These are phyloP conservation scores for Sporothrix globosa DNA, from an alignment of 2,329 filamentous ascomycete genomes.

Conservation along the genomic window DNA sequence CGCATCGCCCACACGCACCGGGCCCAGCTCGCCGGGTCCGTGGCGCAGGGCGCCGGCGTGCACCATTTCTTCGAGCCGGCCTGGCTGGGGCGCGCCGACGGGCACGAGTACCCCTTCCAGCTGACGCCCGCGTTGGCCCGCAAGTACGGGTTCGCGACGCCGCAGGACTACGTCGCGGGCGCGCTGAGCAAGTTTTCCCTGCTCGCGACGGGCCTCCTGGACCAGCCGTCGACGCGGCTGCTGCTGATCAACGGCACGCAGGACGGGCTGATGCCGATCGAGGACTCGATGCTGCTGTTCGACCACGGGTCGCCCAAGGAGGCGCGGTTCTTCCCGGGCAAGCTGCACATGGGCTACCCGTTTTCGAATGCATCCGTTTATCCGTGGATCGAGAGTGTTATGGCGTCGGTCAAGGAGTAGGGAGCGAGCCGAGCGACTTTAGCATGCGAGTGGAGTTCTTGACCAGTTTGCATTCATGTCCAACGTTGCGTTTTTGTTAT, in stretches of 20 bases:
- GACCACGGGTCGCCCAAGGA: slow-evolving; percentile 69
- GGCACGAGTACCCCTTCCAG: slow-evolving; percentile 68
- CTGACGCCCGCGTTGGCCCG: slow-evolving; percentile 59
- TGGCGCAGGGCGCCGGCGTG: slow-evolving; percentile 66
- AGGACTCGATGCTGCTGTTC: slow-evolving; percentile 66
- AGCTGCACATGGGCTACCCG: slow-evolving; percentile 71
- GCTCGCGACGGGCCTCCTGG: slow-evolving; percentile 60
- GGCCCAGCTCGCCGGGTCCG: slow-evolving; percentile 54
- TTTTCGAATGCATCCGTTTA: slow-evolving; percentile 60
- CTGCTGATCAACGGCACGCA: slow-evolving; percentile 65
- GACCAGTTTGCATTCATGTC: not conserved
- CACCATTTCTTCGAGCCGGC: slow-evolving; percentile 63
- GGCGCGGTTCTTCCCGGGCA: slow-evolving; percentile 63
- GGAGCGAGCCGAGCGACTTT: not conserved
- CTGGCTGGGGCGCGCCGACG: slow-evolving; percentile 65
- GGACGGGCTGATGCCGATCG: slow-evolving; percentile 69
- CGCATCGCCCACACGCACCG: slow-evolving; percentile 70
- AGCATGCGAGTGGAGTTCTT: not conserved
- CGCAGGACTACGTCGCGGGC: slow-evolving; percentile 58
- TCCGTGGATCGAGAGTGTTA: slow-evolving; percentile 64
- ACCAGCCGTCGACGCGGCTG: slow-evolving; percentile 59
- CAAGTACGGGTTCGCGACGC: slow-evolving; percentile 64
- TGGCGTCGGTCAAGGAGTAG: slow-evolving; percentile 42
- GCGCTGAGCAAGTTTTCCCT: slow-evolving; percentile 66
- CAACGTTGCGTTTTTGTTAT: not conserved